phyloP scores from a whole-genome alignment of 2,329 filamentous ascomycete species.

The Verticillium isaacii region DNA sequence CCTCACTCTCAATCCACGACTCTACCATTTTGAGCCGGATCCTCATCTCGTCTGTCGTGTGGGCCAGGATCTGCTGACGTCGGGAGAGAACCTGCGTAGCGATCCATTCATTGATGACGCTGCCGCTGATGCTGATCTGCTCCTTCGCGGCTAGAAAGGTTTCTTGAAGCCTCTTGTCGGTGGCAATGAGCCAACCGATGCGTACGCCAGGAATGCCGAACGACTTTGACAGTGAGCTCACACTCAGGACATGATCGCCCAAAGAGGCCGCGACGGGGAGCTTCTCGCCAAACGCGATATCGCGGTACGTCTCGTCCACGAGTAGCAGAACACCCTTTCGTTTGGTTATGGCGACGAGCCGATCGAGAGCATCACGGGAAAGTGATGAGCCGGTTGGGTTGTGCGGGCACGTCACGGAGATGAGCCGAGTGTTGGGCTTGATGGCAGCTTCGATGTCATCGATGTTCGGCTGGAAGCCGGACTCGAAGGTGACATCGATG shows the following conservation, averaged over 20 bases:
- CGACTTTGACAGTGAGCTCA: conserved; percentile 17
- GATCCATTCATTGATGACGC: conserved; percentile 15
- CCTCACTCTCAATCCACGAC: conserved; percentile 16
- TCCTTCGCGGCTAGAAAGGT: conserved; percentile 18
- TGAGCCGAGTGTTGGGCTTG: conserved; percentile 12
- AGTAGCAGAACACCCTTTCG: conserved; percentile 8
- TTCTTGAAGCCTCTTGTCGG: conserved; percentile 12
- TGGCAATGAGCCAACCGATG: conserved; percentile 15
- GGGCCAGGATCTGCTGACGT: conserved; percentile 5
- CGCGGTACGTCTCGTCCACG: conserved; percentile 18
- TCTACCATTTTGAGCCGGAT: conserved; percentile 14
- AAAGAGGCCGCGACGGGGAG: conserved; percentile 12
- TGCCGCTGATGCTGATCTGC: conserved; percentile 18
- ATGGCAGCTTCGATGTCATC: conserved; percentile 10
- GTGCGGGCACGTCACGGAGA: conserved; percentile 16
- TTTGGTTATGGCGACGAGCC: conserved; percentile 11
- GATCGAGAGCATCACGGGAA: conserved; percentile 1
- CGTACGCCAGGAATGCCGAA: conserved; percentile 17
- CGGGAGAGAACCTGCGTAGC: conserved; percentile 16
- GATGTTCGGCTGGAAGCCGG: conserved; percentile 11
- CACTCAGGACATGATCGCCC: conserved; percentile 14
- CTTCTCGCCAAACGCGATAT: conserved; percentile 10
- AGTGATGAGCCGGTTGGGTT: conserved; percentile 15
- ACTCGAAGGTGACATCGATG: conserved; percentile 15
- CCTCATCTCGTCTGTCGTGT: conserved; percentile 13